Evolutionary conservation across 169 alveolate genomes (phyloP), one percentile per base, ranked within the genome.

Genomic region (Cryptosporidium ryanae): DNA sequence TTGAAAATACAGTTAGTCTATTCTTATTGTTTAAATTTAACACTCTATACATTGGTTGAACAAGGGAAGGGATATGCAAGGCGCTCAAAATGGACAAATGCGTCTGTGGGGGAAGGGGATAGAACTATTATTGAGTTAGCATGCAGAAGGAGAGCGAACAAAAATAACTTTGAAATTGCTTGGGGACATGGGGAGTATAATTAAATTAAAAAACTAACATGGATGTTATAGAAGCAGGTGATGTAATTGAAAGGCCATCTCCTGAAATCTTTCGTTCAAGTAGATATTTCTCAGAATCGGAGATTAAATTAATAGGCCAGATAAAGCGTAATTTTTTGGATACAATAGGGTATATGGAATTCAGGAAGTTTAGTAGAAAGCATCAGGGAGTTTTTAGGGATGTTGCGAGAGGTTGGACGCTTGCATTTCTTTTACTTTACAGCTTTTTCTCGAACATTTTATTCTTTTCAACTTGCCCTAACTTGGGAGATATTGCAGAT

Each of bases 161-260:
- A 44, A 27, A 61, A 46, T 76, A 43, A 32, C 32, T 57, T 18
- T 18, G n/a, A 50, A 52, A 31, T 52, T 27, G 27, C 21, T 57
- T 61, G 48, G 25, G 71, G 48, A 68, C 55, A 68, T 23, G 65
- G 23, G 83, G 63, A 52, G 12, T 52, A n/a, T 12, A 52, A n/a
- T 61, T 31, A 15, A 61, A 27, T 21, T 21, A 25, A 61, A 31
- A 7, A 21, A 18, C 18, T 6, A 61, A 38, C 25, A 76, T 76
- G 87, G 71, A 76, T 46, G 87, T 76, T 29, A 76, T 76, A 57
- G 87, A 76, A 76, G 87, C 87, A 54, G 87, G 87, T 8, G 87
- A 76, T 76, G 70, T 76, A n/a, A 29, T 76, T 4, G 87, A 76
- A 48, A 76, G 48, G 29, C 87, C 87, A 59, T 76, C 87, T 38